These are phyloP conservation scores for Flaveria ramosissima DNA, from an alignment of 129 eudicot species.

Conservation along the genomic window DNA sequence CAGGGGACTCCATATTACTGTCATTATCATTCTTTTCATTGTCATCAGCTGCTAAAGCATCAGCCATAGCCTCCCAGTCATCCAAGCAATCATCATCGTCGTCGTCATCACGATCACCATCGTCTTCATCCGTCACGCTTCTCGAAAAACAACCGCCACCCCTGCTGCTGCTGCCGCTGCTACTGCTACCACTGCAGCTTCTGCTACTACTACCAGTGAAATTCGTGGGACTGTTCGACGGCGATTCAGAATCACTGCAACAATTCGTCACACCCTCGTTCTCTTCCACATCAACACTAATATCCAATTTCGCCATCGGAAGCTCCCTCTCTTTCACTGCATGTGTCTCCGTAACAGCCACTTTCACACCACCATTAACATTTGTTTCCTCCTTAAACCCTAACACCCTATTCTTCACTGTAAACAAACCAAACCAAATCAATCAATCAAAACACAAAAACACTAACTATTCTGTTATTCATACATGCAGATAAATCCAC, in stretches of 20 bases:
- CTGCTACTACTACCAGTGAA: slow-evolving; percentile 61
- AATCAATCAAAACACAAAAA: slow-evolving; percentile 2
- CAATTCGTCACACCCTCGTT: slow-evolving; percentile 40
- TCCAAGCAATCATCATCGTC: slow-evolving; percentile 51
- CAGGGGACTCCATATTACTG: slow-evolving; percentile 33
- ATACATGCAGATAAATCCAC: background rate
- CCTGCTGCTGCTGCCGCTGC: slow-evolving; percentile 54
- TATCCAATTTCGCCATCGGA: slow-evolving; percentile 45
- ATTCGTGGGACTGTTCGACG: slow-evolving; percentile 60
- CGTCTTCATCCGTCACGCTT: slow-evolving; percentile 67
- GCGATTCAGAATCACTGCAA: slow-evolving; percentile 53
- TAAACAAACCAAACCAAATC: slow-evolving; percentile 10
- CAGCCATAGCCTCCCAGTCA: slow-evolving; percentile 85
- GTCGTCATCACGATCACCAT: slow-evolving; percentile 26
- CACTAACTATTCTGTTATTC: background rate
- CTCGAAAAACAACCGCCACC: slow-evolving; percentile 54
- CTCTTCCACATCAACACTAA: slow-evolving; percentile 43
- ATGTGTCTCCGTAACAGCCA: slow-evolving; percentile 26
- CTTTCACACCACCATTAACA: slow-evolving; percentile 33
- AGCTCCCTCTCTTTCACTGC: slow-evolving; percentile 33
- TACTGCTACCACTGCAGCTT: slow-evolving; percentile 48
- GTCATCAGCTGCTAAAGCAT: slow-evolving; percentile 71
- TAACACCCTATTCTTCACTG: slow-evolving; percentile 66
- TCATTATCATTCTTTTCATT: slow-evolving; percentile 31
- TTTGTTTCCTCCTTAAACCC: slow-evolving; percentile 52